These are phyloP conservation scores for Protomyces inundatus DNA, from an alignment of 1,139 yeast genomes.

Conservation along the genomic window DNA sequence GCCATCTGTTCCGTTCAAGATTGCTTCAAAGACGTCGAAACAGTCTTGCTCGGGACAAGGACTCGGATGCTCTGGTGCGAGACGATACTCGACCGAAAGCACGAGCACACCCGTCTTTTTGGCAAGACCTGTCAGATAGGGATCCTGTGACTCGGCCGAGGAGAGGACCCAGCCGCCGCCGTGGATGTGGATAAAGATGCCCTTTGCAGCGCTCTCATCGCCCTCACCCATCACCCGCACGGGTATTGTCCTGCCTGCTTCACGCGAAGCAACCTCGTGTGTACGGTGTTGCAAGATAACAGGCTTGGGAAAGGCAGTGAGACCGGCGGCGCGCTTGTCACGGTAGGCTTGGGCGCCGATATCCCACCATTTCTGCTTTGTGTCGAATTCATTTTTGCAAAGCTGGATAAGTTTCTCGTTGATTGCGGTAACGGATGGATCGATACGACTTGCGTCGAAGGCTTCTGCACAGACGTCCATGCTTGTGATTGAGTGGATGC, in stretches of 20 bases:
- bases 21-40: neutral
- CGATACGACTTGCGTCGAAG: neutral
- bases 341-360: slow-evolving; percentile 8
- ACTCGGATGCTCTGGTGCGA: slow-evolving; percentile 13
- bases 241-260: neutral
- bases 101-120: neutral
- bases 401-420: neutral
- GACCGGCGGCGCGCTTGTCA: slow-evolving; percentile 1
- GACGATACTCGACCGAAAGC: slow-evolving; percentile 1
- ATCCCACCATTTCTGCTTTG: slow-evolving; percentile 3
- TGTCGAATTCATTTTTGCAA: neutral
- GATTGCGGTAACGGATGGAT: neutral
- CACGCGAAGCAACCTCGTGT: neutral
- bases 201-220: neutral
- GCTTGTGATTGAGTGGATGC: neutral
- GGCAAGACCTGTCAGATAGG: neutral
- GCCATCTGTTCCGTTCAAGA: neutral
- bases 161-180: slow-evolving; percentile 12
- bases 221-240: neutral
- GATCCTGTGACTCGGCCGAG: neutral
- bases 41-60: slow-evolving; percentile 5
- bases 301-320: slow-evolving; percentile 15
- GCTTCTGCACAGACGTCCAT: neutral
- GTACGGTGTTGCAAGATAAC: neutral
- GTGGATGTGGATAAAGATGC: slow-evolving; percentile 7